A percentile compares a stretch with the other conserved stretches of the same genome.
These are phyloP conservation scores for Podosphaera fusca DNA, from an alignment of 2,329 filamentous ascomycete species.

Conservation along the genomic window DNA sequence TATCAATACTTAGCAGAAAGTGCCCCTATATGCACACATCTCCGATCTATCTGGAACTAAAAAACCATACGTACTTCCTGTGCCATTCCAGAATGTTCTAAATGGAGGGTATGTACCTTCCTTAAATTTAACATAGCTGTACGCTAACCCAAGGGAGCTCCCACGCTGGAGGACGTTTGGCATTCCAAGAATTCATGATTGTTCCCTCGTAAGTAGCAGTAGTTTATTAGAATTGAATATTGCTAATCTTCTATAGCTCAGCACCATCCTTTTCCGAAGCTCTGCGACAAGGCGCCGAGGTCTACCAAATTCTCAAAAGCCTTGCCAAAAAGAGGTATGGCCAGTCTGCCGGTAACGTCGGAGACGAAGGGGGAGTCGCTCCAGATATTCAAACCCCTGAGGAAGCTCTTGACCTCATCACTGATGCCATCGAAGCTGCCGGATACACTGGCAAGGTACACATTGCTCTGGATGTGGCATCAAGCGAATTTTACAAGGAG, in stretches of 20 bases:
- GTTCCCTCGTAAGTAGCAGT: conserved; percentile 42
- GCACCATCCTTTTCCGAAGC: conserved; percentile 87
- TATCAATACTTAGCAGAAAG: conserved; percentile 24
- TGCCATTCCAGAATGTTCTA: conserved; percentile 85
- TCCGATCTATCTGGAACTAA: conserved; percentile 74
- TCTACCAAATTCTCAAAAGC: conserved; percentile 93
- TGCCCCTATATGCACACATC: conserved; percentile 72
- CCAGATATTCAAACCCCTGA: conserved; percentile 94
- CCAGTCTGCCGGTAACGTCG: conserved; percentile 94
- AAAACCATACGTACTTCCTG: conserved; percentile 76
- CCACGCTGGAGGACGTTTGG: conserved; percentile 87
- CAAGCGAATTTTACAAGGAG: conserved; percentile 97
- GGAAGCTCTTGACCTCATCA: conserved; percentile 93
- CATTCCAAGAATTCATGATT: conserved; percentile 95
- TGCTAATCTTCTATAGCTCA: conserved; percentile 24
- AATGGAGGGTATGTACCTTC: conserved; percentile 34
- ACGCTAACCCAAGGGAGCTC: conserved; percentile 31
- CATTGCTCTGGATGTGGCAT: conserved; percentile 98
- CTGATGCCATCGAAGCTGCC: conserved; percentile 76
- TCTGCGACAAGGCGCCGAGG: conserved; percentile 87
- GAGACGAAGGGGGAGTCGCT: conserved; percentile 98
- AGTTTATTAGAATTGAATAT: not conserved
- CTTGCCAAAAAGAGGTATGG: conserved; percentile 99
- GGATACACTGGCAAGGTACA: conserved; percentile 92
- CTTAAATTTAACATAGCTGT: not conserved